Evolutionary conservation across 805 yeast genomes (phyloP).

Genomic region (Candida piceae): DNA sequence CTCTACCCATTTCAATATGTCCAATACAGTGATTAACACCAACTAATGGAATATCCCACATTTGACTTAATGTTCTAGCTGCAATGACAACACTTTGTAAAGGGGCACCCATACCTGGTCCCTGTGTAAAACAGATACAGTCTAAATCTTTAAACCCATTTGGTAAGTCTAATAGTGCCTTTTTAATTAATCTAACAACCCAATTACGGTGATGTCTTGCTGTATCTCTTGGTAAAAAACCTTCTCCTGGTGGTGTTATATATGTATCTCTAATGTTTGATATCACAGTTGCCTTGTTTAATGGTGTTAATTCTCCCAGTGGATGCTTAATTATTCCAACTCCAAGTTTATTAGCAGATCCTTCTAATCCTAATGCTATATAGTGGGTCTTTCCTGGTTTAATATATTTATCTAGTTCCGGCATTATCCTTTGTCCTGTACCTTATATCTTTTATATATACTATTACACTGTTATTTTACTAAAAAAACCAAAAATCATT

Average conservation of each 20-base stretch:
- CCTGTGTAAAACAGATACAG: constrained; percentile 91
- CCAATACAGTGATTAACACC: constrained; percentile 98
- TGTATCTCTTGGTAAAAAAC: constrained; percentile 92
- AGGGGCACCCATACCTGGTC: constrained; percentile 99
- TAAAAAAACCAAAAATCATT: too few species aligned
- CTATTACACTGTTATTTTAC: too few species aligned
- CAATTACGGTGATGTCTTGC: constrained; percentile 95
- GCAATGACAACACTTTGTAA: constrained; percentile 88
- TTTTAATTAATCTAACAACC: constrained; percentile 74
- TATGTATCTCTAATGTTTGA: constrained; percentile 95
- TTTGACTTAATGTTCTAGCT: constrained; percentile 75
- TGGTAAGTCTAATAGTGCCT: constrained; percentile 59
- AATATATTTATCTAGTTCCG: constrained; percentile 36
- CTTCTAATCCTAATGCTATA: constrained; percentile 88
- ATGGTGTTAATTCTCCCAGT: constrained; percentile 48
- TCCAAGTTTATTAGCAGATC: constrained; percentile 95
- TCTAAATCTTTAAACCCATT: constrained; percentile 50
- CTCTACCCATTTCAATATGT: constrained; percentile 98
- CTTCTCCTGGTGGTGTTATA: constrained; percentile 96
- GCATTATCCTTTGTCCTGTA: constrained; percentile 9
- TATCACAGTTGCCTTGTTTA: constrained; percentile 67
- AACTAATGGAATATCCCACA: constrained; percentile 80
- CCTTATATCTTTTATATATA: too few species aligned
- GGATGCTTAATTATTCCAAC: constrained; percentile 85
- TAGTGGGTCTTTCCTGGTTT: constrained; percentile 43